Evolutionary conservation across 192 early-diverging fungal genomes (phyloP).

Genomic region (Backusella australiensis): DNA sequence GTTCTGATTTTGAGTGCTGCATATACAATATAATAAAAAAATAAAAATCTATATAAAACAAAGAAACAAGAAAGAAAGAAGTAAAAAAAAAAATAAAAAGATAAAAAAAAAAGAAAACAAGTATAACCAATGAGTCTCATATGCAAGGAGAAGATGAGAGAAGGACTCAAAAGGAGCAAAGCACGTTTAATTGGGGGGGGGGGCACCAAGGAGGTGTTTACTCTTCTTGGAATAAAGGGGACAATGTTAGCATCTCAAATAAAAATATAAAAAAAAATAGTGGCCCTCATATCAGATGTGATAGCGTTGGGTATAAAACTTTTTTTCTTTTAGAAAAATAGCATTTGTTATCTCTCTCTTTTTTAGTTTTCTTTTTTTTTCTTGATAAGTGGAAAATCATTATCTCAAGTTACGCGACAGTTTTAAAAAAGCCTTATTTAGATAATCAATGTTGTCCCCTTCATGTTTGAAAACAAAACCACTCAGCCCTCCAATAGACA

Average conservation of each 20-base stretch:
- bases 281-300: neutral
- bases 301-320: neutral
- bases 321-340: neutral
- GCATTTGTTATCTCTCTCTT: neutral
- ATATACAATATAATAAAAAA: conserved; percentile 2
- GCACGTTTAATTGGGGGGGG: conserved; percentile 6
- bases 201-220: neutral
- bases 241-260: neutral
- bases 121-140: neutral
- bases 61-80: conserved; percentile 8
- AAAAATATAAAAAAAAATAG: neutral
- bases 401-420: neutral
- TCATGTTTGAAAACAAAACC: neutral
- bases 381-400: neutral
- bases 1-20: conserved; percentile 7
- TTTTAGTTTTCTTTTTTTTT: neutral
- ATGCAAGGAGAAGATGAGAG: neutral
- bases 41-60: neutral
- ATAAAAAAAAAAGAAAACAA: neutral
- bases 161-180: conserved; percentile 1
- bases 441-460: neutral
- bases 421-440: neutral
- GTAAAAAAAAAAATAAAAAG: neutral
- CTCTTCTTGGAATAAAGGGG: conserved; percentile 1
- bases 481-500: neutral